Evolutionary conservation across 2,329 filamentous ascomycete species (phyloP).

Genomic region (Fusarium anthophilum): DNA sequence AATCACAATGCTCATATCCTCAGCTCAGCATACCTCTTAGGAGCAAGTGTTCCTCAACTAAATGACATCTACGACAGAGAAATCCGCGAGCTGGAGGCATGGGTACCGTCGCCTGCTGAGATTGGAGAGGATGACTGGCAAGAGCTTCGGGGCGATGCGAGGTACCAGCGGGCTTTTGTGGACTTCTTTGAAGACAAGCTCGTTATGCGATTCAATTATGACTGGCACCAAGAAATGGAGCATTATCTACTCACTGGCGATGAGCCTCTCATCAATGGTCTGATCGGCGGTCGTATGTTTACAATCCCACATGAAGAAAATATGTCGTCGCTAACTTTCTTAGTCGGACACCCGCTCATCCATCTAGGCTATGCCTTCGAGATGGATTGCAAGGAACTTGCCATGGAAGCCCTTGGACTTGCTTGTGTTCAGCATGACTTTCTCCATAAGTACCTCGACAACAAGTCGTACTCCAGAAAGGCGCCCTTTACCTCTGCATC

Average conservation of each 20-base stretch:
- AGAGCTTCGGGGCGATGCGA: conserved; percentile 80
- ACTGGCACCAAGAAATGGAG: conserved; percentile 82
- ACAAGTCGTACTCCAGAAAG: conserved; percentile 74
- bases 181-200: conserved; percentile 97
- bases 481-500: conserved; percentile 69
- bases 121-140: conserved; percentile 86
- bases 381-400: conserved; percentile 83
- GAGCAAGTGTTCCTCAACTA: conserved; percentile 76
- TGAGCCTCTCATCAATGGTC: conserved; percentile 80
- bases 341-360: conserved; percentile 91
- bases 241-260: conserved; percentile 80
- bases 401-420: conserved; percentile 86
- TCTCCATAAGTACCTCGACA: conserved; percentile 75
- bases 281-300: conserved; percentile 78
- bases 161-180: conserved; percentile 88
- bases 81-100: conserved; percentile 76
- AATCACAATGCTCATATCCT: conserved; percentile 88
- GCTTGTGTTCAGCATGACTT: conserved; percentile 67
- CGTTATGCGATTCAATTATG: conserved; percentile 75
- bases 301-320: neutral
- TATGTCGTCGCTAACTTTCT: conserved; percentile 29
- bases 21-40: conserved; percentile 85
- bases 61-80: conserved; percentile 84
- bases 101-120: conserved; percentile 86
- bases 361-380: conserved; percentile 96